phyloP scores from a whole-genome alignment of 1,139 yeast genomes.

The Saccharomyces hybrid region DNA sequence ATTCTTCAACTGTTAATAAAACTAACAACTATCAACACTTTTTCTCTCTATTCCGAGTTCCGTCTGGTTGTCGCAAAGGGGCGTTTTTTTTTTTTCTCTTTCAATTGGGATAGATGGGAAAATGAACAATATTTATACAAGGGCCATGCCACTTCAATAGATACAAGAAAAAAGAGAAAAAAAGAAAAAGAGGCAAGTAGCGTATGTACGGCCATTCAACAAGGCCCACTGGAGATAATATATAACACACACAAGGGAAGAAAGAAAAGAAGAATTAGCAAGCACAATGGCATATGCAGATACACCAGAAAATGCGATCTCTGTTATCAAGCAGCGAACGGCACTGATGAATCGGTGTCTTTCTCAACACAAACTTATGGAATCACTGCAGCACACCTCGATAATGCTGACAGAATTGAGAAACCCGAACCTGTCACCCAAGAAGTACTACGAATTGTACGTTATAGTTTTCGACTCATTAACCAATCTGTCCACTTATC shows the following conservation, averaged over 20 bases:
- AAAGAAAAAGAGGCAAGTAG: background rate
- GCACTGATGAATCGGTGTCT: slow-evolving; percentile 70
- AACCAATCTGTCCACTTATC: slow-evolving; percentile 56
- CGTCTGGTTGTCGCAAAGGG: background rate
- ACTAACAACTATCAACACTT: background rate
- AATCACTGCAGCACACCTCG: slow-evolving; percentile 82
- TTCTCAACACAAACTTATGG: slow-evolving; percentile 63
- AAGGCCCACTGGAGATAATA: background rate
- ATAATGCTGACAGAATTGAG: slow-evolving; percentile 76
- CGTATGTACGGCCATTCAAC: background rate
- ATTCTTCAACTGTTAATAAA: background rate
- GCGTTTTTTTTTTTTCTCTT: background rate
- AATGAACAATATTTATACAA: background rate
- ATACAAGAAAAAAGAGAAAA: background rate
- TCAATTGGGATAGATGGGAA: background rate
- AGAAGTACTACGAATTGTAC: slow-evolving; percentile 89
- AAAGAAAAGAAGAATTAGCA: background rate
- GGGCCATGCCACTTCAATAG: background rate
- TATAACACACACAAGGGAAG: background rate
- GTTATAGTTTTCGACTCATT: slow-evolving; percentile 80
- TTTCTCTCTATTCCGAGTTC: background rate
- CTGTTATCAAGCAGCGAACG: slow-evolving; percentile 58
- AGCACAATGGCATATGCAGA: slow-evolving; percentile 26
- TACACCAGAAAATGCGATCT: slow-evolving; percentile 23
- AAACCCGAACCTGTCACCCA: slow-evolving; percentile 70